A percentile compares a stretch with the other conserved stretches of the same genome.
These are phyloP conservation scores for rapeseed (Brassica napus) DNA, from an alignment of 345 rosid species.

Conservation along the genomic window Da-Ae NC_063445.1:15681501-15682000, in stretches of 20 bases:
- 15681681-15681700: not conserved
- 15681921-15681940: conserved; percentile 21
- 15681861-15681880: conserved; percentile 52
- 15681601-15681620: not conserved
- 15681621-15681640: conserved; percentile 5
- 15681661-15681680: not conserved
- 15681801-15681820: not conserved
- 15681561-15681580: conserved; percentile 1
- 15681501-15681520: not conserved
- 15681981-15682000: conserved; percentile 44
- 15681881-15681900: conserved; percentile 57
- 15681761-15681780: not conserved
- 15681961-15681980: conserved; percentile 41
- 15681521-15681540: not conserved
- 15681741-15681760: not conserved
- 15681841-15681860: conserved; percentile 47
- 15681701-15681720: not conserved
- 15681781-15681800: conserved; percentile 6
- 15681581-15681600: not conserved
- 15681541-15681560: conserved; percentile 1
- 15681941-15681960: not conserved
- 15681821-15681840: not conserved
- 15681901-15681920: conserved; percentile 43
- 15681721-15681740: not conserved
- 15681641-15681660: not conserved